Evolutionary conservation across 768 basidiomycete genomes (phyloP), one percentile per base, ranked within the genome.

Genomic region (Lactarius hengduanensis): DNA sequence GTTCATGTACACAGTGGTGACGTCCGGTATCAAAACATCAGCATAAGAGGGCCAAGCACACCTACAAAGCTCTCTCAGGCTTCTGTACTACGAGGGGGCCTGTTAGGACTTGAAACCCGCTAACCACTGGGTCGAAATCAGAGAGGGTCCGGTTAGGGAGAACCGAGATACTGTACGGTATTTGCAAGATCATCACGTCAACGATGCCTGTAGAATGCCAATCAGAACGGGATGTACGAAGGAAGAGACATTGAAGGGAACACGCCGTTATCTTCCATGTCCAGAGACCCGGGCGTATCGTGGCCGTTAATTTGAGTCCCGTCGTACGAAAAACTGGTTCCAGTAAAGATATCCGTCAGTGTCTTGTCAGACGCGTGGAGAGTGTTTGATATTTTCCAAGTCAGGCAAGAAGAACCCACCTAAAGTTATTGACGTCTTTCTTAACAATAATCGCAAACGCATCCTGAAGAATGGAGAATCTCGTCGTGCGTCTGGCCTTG

Each of bases 401-500:
- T 36, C 36, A 36, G 59, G 30, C 16, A 54, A 54, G 30, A 11
- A 54, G 30, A 22, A 79, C 90, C 72, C 71, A 96, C 94, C 94
- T 89, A 74, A 97, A 95, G 73, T 88, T 91, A 70, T 74, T 71
- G 22, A 94, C 89, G 70, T 95, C 93, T 77, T 94, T 94, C 65
- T 94, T 94, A 18, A 96, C 93, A 73, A 95, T 94, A 75, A 81
- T 86, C 63, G 94, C 94, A 77, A 34, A 97, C 54, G 94, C 94
- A 67, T 86, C 90, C 75, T 94, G 92, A 28, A 96, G 84, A 80
- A 96, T 96, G 82, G 87, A 91, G 71, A 97, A 78, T 80, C 90
- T 94, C 54, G 94, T 96, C 77, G 84, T 91, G 74, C 90, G 86
- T 80, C 96, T 97, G 80, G 96, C 96, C 84, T 97, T 96, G 84